A percentile compares a stretch with the other conserved stretches of the same genome.
These are phyloP conservation scores for Podospora pseudoanserina DNA, from an alignment of 495 filamentous ascomycete species.

Conservation along the genomic window DNA sequence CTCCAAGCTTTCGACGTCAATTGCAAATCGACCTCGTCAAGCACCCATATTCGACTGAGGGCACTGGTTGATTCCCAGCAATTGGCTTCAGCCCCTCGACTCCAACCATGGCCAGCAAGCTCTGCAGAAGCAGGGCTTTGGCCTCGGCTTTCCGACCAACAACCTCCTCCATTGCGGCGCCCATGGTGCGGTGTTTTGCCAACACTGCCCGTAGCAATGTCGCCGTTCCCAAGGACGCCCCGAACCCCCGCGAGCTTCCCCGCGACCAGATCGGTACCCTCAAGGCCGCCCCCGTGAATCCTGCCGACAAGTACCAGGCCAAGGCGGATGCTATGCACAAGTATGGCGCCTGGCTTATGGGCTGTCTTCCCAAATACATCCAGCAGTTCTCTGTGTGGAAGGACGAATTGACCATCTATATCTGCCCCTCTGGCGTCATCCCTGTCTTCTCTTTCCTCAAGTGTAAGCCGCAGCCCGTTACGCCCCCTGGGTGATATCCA, in stretches of 20 bases:
- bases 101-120: constrained; percentile 61
- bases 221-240: constrained; percentile 54
- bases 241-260: constrained; percentile 68
- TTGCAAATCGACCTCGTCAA: constrained; percentile 11
- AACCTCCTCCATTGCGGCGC: constrained; percentile 36
- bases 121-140: constrained; percentile 60
- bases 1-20: constrained; percentile 32
- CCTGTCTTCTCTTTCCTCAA: constrained; percentile 95
- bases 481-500: not conserved
- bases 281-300: constrained; percentile 80
- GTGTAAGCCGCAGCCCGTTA: constrained; percentile 39
- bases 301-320: constrained; percentile 82
- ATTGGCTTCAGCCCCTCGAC: constrained; percentile 38
- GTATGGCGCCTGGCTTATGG: constrained; percentile 95
- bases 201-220: constrained; percentile 44
- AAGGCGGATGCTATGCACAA: constrained; percentile 81
- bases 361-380: constrained; percentile 93
- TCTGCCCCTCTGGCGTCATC: constrained; percentile 78
- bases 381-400: constrained; percentile 99
- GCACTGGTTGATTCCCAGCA: constrained; percentile 33
- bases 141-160: constrained; percentile 56
- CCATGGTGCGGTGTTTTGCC: constrained; percentile 51
- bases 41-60: constrained; percentile 24
- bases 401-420: constrained; percentile 93
- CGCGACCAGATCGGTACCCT: constrained; percentile 52